phyloP scores from a whole-genome alignment of 73 alveolate species.

The Symbiodinium pilosum region DNA sequence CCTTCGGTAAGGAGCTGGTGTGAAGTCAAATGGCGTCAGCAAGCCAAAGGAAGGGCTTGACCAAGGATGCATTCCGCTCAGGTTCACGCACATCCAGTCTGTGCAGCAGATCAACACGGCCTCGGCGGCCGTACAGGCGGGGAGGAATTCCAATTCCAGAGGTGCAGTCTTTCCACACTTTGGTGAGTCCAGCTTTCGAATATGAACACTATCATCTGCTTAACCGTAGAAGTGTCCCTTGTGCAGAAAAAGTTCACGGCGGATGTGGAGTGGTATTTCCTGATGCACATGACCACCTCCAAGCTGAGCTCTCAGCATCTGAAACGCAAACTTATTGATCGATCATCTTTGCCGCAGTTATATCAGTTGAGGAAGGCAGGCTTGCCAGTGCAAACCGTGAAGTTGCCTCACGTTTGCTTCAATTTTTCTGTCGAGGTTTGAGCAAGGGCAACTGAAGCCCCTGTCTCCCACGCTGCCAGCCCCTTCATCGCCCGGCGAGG shows the following conservation, averaged over 20 bases:
- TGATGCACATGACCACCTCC: slow-evolving; percentile 43
- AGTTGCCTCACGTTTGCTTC: background rate
- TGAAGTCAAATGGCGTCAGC: too few relatives aligned
- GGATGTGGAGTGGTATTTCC: slow-evolving; percentile 41
- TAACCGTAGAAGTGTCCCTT: background rate
- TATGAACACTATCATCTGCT: too few relatives aligned
- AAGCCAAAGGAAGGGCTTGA: too few relatives aligned
- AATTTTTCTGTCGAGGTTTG: background rate
- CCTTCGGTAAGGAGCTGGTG: too few relatives aligned
- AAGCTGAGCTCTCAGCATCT: background rate
- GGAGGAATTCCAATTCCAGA: too few relatives aligned
- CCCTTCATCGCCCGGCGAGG: background rate
- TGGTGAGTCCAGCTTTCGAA: too few relatives aligned
- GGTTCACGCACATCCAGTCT: slow-evolving; percentile 12
- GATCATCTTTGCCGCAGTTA: too few relatives aligned
- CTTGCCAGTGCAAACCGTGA: too few relatives aligned
- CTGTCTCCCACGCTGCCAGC: background rate
- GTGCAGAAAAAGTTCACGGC: slow-evolving; percentile 47
- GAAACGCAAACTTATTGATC: too few relatives aligned
- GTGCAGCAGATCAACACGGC: background rate
- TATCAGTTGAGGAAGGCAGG: too few relatives aligned
- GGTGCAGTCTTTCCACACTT: too few relatives aligned
- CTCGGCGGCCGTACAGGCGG: background rate
- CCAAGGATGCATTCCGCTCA: background rate
- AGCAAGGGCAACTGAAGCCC: background rate